Evolutionary conservation across 129 eudicot genomes (phyloP).

Genomic region (Arctium minus): DNA sequence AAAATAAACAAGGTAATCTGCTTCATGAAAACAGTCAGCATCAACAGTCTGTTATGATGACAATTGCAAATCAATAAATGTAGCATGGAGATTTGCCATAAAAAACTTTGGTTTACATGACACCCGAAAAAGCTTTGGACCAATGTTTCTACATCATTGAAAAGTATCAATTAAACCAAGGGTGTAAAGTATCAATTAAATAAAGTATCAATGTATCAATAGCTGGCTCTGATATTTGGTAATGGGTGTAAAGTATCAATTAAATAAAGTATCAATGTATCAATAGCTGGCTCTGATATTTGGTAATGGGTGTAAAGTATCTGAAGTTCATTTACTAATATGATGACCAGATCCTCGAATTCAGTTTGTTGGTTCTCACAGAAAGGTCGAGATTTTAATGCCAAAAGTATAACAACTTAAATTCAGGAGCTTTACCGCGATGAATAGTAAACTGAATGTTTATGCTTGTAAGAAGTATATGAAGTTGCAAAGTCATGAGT

Average conservation of each 20-base stretch:
- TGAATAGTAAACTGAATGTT: background rate
- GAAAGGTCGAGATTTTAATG: background rate
- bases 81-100: background rate
- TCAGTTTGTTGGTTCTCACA: background rate
- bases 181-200: too few species aligned
- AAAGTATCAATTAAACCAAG: too few species aligned
- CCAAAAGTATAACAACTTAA: background rate
- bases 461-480: background rate
- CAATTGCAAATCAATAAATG: background rate
- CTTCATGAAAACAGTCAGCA: background rate
- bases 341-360: background rate
- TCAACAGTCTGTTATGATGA: background rate
- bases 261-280: too few species aligned
- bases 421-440: background rate
- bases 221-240: too few species aligned
- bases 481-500: background rate
- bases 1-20: background rate
- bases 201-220: too few species aligned
- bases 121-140: too few species aligned
- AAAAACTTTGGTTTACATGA: background rate
- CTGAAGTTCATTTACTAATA: too few species aligned
- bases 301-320: too few species aligned
- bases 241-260: too few species aligned
- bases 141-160: too few species aligned
- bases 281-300: too few species aligned